These are phyloP conservation scores for Sclerotinia subarctica DNA, from an alignment of 2,329 filamentous ascomycete genomes.

Conservation along the genomic window DNA sequence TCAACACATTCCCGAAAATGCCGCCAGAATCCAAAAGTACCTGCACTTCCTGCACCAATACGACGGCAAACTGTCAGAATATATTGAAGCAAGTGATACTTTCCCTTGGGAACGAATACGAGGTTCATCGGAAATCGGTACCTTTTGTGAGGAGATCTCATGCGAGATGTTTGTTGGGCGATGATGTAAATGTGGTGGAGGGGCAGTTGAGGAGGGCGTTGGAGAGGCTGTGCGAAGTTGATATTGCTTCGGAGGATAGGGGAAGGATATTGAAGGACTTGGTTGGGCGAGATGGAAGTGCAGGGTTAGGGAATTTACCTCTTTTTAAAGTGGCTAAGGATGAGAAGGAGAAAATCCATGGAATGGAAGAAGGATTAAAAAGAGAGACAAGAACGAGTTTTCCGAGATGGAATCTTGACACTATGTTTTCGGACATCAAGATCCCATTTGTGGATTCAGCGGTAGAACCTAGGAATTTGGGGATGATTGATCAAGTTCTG, in stretches of 20 bases:
- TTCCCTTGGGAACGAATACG: neutral
- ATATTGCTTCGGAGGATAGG: neutral
- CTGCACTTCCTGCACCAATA: neutral
- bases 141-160: slow-evolving; percentile 6
- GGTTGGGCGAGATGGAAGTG: neutral
- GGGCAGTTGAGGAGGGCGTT: neutral
- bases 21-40: slow-evolving; percentile 4
- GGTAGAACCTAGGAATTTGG: neutral
- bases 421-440: slow-evolving; percentile 1
- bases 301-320: neutral
- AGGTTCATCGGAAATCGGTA: slow-evolving; percentile 8
- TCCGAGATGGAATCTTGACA: neutral
- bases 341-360: neutral
- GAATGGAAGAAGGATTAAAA: neutral
- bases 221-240: neutral
- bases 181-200: neutral
- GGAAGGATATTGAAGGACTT: too few relatives aligned
- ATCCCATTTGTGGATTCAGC: slow-evolving; percentile 1
- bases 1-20: neutral
- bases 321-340: neutral
- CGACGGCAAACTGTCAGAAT: neutral
- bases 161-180: slow-evolving; percentile 5
- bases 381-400: neutral
- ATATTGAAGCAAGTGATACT: neutral
- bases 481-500: neutral